phyloP scores from a whole-genome alignment of 352 stramenopile genomes.

The Saprolegnia parasitica region DNA sequence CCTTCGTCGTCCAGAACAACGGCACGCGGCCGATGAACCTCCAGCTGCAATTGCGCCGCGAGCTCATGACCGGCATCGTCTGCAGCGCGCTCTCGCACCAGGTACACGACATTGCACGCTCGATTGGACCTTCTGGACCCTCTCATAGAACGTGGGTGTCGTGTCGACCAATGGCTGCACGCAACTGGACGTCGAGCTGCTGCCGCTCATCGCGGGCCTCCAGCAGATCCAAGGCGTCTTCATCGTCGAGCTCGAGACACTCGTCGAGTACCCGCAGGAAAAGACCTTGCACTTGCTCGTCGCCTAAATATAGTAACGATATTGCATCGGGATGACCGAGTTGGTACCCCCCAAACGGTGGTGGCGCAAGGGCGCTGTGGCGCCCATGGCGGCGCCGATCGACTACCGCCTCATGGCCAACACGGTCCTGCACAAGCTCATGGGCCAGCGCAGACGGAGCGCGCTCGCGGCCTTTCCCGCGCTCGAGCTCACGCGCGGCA shows the following conservation, averaged over 20 bases:
- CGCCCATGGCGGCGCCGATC: background rate
- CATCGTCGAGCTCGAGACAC: slow-evolving; percentile 62
- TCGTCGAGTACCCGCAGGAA: slow-evolving; percentile 55
- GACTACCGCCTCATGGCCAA: background rate
- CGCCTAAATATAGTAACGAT: background rate
- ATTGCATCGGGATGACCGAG: slow-evolving; percentile 1
- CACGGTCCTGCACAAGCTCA: background rate
- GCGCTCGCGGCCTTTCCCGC: slow-evolving; percentile 4
- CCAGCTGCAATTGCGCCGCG: slow-evolving; percentile 73
- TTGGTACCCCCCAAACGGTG: background rate
- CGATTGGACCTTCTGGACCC: background rate
- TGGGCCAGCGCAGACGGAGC: background rate
- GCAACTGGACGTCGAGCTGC: slow-evolving; percentile 54
- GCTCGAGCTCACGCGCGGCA: background rate
- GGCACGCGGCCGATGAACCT: slow-evolving; percentile 51
- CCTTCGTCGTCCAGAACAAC: slow-evolving; percentile 61
- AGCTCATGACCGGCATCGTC: slow-evolving; percentile 63
- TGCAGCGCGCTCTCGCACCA: slow-evolving; percentile 68
- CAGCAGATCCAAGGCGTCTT: slow-evolving; percentile 54
- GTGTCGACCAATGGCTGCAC: slow-evolving; percentile 45
- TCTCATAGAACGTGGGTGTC: slow-evolving; percentile 51
- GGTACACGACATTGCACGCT: no score
- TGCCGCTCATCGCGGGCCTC: slow-evolving; percentile 60
- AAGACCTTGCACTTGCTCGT: slow-evolving; percentile 20
- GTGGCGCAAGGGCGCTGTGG: slow-evolving; percentile 8